phyloP scores from a whole-genome alignment of 176 grass and related monocot genomes.

The Ananas comosus region DNA sequence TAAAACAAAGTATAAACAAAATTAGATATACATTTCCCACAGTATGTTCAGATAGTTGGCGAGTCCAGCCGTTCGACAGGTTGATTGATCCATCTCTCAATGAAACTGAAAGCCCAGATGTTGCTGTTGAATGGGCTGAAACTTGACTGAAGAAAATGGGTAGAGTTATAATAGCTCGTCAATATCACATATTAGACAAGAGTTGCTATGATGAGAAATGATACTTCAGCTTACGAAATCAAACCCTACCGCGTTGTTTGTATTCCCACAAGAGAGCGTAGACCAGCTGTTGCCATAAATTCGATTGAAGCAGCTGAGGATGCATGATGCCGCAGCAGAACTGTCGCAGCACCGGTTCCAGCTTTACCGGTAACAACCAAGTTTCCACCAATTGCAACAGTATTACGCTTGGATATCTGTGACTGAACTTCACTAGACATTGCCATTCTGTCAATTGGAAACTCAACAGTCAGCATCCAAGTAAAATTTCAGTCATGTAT shows the following conservation, averaged over 20 bases:
- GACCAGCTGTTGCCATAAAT: constrained; percentile 78
- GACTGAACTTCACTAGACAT: constrained; percentile 79
- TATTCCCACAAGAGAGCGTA: constrained; percentile 62
- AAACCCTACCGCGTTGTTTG: constrained; percentile 52
- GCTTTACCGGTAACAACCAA: constrained; percentile 54
- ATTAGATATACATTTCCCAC: constrained; percentile 66
- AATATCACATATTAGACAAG: background rate
- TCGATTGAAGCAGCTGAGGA: constrained; percentile 73
- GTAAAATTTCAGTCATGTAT: background rate
- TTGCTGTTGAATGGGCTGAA: constrained; percentile 83
- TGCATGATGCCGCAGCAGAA: constrained; percentile 49
- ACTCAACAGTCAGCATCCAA: background rate
- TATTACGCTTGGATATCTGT: constrained; percentile 76
- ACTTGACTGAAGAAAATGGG: constrained; percentile 56
- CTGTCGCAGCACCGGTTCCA: constrained; percentile 66
- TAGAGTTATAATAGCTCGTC: background rate
- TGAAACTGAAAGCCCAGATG: constrained; percentile 65
- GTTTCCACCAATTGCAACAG: constrained; percentile 57
- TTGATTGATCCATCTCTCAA: constrained; percentile 88
- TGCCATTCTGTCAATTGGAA: constrained; percentile 48
- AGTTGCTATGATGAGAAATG: constrained; percentile 9
- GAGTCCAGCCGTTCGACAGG: constrained; percentile 86
- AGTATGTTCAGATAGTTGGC: constrained; percentile 74
- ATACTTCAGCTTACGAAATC: background rate
- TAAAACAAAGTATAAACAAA: constrained; percentile 5